These are phyloP conservation scores for Neurospora sp. DNA, from an alignment of 495 filamentous ascomycete genomes.

Conservation along the genomic window DNA sequence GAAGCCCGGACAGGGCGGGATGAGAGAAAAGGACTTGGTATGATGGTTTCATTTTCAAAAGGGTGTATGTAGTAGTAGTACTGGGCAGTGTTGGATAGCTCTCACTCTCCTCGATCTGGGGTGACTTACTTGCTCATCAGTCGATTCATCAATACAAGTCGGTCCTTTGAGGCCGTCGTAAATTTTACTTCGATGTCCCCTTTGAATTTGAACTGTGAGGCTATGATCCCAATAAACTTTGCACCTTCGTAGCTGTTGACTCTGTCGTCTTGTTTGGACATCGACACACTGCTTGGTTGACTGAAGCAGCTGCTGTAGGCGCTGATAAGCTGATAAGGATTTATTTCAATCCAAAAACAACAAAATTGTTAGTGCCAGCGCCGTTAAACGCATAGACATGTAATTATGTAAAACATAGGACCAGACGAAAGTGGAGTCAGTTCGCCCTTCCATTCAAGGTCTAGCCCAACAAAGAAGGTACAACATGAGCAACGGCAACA, in stretches of 20 bases:
- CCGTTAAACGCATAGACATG: background rate
- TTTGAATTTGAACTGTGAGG: background rate
- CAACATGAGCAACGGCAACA: background rate
- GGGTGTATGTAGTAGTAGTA: background rate
- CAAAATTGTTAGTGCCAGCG: too few relatives aligned
- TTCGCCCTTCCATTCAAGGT: background rate
- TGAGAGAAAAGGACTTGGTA: background rate
- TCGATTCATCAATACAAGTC: background rate
- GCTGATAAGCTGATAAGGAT: background rate
- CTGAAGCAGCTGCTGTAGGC: too few relatives aligned
- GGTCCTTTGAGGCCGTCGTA: background rate
- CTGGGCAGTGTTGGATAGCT: background rate
- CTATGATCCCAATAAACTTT: too few relatives aligned
- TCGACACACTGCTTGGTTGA: too few relatives aligned
- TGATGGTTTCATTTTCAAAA: background rate
- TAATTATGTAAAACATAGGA: background rate
- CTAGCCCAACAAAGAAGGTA: background rate
- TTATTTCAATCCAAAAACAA: too few relatives aligned
- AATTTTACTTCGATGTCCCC: background rate
- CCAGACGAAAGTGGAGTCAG: background rate
- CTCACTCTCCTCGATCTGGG: background rate
- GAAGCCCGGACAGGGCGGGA: background rate
- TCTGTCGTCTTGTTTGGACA: too few relatives aligned
- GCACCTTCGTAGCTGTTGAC: too few relatives aligned
- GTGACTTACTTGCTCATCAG: background rate